Conservation (phyloP, 139 green algal genomes). For the Chlamydomonas eustigma region DNA sequence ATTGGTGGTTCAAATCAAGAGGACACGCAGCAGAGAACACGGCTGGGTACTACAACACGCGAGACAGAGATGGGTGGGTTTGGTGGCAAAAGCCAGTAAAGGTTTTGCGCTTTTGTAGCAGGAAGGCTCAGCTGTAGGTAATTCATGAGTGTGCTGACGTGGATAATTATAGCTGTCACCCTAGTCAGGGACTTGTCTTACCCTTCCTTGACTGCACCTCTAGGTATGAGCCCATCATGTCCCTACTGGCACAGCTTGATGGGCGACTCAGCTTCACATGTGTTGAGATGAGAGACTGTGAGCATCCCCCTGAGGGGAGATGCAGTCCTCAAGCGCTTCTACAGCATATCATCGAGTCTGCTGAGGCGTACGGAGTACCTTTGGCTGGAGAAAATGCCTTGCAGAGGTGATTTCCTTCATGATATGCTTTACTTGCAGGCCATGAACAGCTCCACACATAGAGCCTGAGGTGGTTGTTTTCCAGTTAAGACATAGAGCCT, state of each 20-base stretch:
- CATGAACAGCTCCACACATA: too few species aligned
- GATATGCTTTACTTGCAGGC: too few species aligned
- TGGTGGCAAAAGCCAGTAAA: too few species aligned
- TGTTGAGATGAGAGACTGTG: slow-evolving; percentile 97
- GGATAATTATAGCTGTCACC: too few species aligned
- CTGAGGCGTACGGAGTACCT: slow-evolving; percentile 63
- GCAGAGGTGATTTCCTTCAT: slow-evolving; percentile 78
- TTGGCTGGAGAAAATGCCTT: slow-evolving; percentile 94
- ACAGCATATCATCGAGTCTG: slow-evolving; percentile 48
- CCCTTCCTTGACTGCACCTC: too few species aligned
- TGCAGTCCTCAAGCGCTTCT: slow-evolving; percentile 76
- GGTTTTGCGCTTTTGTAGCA: too few species aligned
- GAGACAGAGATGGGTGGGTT: slow-evolving; percentile 72
- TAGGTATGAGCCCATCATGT: slow-evolving; percentile 45
- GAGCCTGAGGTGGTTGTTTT: too few species aligned
- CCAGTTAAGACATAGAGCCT: too few species aligned
- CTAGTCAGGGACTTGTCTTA: too few species aligned
- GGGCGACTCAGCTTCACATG: slow-evolving; percentile 92
- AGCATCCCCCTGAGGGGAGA: slow-evolving; percentile 86
- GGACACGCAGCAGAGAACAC: slow-evolving; percentile 95
- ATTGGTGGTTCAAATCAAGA: slow-evolving; percentile 97
- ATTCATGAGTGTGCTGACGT: too few species aligned
- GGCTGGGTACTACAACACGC: slow-evolving; percentile 97
- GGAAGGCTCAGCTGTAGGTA: too few species aligned
- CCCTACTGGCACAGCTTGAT: slow-evolving; percentile 40